Evolutionary conservation across 2,329 filamentous ascomycete genomes (phyloP).

Genomic region (Sclerotinia spermophila): DNA sequence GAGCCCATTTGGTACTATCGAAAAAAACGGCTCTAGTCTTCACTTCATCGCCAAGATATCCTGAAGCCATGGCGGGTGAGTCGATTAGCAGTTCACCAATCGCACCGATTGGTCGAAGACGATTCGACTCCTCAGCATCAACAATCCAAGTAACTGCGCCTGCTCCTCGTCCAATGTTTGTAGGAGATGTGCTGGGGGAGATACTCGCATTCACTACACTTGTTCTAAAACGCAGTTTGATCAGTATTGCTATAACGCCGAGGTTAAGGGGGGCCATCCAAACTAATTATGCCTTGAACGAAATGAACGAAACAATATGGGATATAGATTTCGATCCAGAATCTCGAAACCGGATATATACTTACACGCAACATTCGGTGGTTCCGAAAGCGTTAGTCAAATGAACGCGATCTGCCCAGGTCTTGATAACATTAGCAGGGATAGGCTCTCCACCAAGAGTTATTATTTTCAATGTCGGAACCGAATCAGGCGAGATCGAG

Average conservation of each 20-base stretch:
- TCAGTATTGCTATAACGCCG: background rate
- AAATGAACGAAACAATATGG: background rate
- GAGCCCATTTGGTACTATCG: conserved; percentile 24
- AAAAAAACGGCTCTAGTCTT: conserved; percentile 40
- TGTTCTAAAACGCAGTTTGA: background rate
- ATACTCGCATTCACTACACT: conserved; percentile 5
- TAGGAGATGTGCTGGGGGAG: conserved; percentile 8
- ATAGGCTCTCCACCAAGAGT: conserved; percentile 21
- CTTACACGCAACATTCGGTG: conserved; percentile 19
- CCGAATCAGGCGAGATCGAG: background rate
- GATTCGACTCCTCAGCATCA: conserved; percentile 40
- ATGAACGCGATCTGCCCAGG: conserved; percentile 18
- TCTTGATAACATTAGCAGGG: conserved; percentile 13
- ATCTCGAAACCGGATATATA: background rate
- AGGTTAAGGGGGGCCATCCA: background rate
- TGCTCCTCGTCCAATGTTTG: conserved; percentile 27
- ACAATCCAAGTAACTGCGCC: conserved; percentile 38
- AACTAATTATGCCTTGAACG: no score
- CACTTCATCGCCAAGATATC: conserved; percentile 40
- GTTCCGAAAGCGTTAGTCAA: conserved; percentile 25
- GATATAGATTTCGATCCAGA: background rate
- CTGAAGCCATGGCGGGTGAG: conserved; percentile 39
- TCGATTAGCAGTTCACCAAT: conserved; percentile 42
- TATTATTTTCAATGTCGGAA: conserved; percentile 15
- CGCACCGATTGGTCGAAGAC: conserved; percentile 35